Base-by-base conservation (phyloP, 2,329 filamentous ascomycete genomes). In the Phoma sp. region DNA sequence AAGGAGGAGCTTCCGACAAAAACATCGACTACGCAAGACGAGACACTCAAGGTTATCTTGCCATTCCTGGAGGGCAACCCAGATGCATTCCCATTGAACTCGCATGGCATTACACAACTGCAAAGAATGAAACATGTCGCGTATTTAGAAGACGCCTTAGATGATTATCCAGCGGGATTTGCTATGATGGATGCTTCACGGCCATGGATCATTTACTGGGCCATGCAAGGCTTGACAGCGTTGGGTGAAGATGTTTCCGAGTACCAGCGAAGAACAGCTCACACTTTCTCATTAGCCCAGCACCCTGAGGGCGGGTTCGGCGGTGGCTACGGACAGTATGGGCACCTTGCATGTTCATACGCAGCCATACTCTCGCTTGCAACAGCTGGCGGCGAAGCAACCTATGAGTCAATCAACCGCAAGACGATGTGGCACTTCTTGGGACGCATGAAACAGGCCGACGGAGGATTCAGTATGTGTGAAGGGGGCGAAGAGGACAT, bases 201-300 rank as follows among this genome's bases (percentile, higher is more conserved):
- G 50, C 93, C 95, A 8, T 99, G 95, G 95, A 84, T 96, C 68
- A 82, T 96, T 60, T 98, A 97, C 78, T 99, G 95, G 95, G 89
- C 85, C 47, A 80, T 98, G 48, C 85, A 88, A 30, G 91, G 85
- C 2, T 80, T 99, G 60, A 80, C 83, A 24, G 80, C 93, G 30
- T 78, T 99, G 44, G 92, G 91, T 42, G 86, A 92, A 69, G 90
- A 96, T 71, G 75, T 85, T 35, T 79, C 77, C 7, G 67, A 72
- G 50, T 93, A 91, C 74, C 84, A 88, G 51, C 79, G 89, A 60
- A 82, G 84, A 42, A 76, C 93, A 54, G 78, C 90, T 45, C 83
- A 86, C 56, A 97, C 93, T 6, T 87, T 95, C 45, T 82, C 82
- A 42, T 86, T 90, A 39, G 87, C 93, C 76, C 95, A 98, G 77